Evolutionary conservation across 2,329 filamentous ascomycete genomes (phyloP).

Genomic region (Fusarium sp.): DNA sequence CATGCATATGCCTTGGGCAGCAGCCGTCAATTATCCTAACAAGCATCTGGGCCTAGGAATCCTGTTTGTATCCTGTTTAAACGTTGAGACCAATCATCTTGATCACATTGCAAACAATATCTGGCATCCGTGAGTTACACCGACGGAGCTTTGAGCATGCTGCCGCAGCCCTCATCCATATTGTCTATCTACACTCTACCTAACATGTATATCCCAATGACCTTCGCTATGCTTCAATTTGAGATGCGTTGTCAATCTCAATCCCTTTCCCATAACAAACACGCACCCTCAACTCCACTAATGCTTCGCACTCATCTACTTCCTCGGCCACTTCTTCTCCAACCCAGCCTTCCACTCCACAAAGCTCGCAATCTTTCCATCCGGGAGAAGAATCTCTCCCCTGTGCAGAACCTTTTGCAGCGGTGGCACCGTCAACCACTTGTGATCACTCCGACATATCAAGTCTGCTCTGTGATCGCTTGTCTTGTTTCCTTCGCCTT

Average conservation of each 20-base stretch:
- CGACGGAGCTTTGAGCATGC: neutral
- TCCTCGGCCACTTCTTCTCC: conserved; percentile 45
- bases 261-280: neutral
- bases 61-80: too few relatives aligned
- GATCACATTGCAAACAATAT: neutral
- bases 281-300: neutral
- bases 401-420: conserved; percentile 50
- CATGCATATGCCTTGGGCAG: neutral
- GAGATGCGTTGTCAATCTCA: neutral
- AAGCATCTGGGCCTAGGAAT: neutral
- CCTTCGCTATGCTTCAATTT: neutral
- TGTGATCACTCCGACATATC: conserved; percentile 52
- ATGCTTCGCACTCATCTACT: neutral
- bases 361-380: conserved; percentile 48
- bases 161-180: neutral
- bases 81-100: neutral
- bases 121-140: neutral
- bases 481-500: conserved; percentile 46
- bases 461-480: conserved; percentile 44
- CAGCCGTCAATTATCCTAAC: neutral
- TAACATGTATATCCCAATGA: neutral
- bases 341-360: conserved; percentile 52
- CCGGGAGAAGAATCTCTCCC: conserved; percentile 52
- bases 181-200: neutral
- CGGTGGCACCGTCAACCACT: conserved; percentile 54